Evolutionary conservation across 306 rosid genomes (phyloP).

Genomic region (Begonia peltatifolia): DNA sequence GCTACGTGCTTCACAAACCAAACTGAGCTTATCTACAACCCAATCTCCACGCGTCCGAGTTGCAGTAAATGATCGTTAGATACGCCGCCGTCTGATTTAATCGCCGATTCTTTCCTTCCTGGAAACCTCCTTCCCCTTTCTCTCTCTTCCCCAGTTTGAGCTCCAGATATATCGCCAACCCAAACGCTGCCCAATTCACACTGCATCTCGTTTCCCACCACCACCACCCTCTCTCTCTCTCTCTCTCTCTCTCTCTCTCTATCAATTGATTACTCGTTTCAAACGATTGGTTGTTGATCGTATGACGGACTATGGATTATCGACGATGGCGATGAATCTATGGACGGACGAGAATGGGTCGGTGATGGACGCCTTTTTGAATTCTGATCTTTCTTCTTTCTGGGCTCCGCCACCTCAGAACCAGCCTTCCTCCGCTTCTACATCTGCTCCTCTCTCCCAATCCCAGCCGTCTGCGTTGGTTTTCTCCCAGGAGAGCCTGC

Average conservation of each 20-base stretch:
- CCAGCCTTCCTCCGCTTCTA: constrained; percentile 33
- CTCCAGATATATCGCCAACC: no score
- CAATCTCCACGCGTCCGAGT: no score
- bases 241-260: neutral
- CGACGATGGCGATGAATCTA: constrained; percentile 43
- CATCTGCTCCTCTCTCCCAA: constrained; percentile 16
- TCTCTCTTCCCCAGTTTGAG: neutral
- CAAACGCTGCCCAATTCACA: neutral
- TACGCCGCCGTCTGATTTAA: constrained; percentile 16
- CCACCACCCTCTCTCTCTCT: neutral
- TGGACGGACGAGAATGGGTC: constrained; percentile 87
- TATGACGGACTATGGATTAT: constrained; percentile 40
- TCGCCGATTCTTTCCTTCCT: constrained; percentile 18
- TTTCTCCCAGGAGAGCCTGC: constrained; percentile 75
- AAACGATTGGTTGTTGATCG: constrained; percentile 3
- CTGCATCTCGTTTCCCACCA: neutral
- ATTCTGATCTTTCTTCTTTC: constrained; percentile 56
- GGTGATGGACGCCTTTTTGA: constrained; percentile 77
- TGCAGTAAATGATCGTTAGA: no score
- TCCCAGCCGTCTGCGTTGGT: constrained; percentile 11
- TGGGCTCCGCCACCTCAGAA: constrained; percentile 29
- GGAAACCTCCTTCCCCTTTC: constrained; percentile 11
- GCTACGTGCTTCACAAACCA: no score
- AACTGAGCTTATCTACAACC: no score
- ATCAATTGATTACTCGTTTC: neutral